phyloP scores from a whole-genome alignment of 768 basidiomycete species.

The Lentinula sp. region DNA sequence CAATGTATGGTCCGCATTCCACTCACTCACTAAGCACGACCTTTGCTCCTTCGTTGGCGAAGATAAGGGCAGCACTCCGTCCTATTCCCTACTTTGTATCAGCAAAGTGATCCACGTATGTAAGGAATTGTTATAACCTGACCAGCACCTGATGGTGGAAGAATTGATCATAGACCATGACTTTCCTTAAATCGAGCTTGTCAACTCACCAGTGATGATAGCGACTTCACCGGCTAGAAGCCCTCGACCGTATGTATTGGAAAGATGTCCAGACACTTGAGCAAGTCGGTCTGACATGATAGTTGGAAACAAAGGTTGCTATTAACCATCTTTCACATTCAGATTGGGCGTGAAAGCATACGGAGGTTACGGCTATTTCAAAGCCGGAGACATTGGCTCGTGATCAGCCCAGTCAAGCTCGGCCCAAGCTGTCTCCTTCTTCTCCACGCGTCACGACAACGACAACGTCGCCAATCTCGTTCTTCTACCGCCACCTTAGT shows the following conservation, averaged over 20 bases:
- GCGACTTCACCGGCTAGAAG: constrained; percentile 74
- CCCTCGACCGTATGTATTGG: constrained; percentile 47
- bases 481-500: too few species aligned
- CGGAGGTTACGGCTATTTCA: not conserved
- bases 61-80: constrained; percentile 64
- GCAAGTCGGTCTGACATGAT: constrained; percentile 53
- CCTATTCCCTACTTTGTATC: constrained; percentile 62
- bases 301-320: not conserved
- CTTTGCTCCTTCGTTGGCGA: constrained; percentile 82
- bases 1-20: not conserved
- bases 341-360: not conserved
- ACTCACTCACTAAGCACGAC: constrained; percentile 76
- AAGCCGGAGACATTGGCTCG: not conserved
- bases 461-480: too few species aligned
- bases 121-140: constrained; percentile 40
- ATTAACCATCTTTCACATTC: not conserved
- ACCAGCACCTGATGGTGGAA: constrained; percentile 50
- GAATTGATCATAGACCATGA: not conserved
- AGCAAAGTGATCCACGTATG: constrained; percentile 2
- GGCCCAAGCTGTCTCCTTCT: too few species aligned
- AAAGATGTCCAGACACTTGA: constrained; percentile 68
- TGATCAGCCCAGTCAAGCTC: too few species aligned
- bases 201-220: constrained; percentile 70
- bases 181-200: not conserved
- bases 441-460: too few species aligned